phyloP scores from a whole-genome alignment of 495 filamentous ascomycete genomes.

The Talaromyces borbonicus region DNA sequence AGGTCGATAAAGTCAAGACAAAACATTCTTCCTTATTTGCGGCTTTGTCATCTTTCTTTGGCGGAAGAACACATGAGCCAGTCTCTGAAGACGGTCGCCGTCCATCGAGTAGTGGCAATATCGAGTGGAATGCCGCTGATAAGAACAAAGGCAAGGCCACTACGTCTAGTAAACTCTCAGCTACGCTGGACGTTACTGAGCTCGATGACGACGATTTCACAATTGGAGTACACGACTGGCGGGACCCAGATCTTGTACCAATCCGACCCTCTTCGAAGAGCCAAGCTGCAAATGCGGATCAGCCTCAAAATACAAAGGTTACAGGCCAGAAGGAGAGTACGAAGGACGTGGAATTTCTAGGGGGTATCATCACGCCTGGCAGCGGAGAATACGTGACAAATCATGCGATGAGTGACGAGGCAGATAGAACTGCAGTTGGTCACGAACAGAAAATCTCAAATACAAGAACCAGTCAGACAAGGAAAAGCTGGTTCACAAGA shows the following conservation, averaged over 20 bases:
- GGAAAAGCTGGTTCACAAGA: slow-evolving; percentile 29
- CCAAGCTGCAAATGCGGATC: slow-evolving; percentile 16
- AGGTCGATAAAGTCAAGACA: neutral
- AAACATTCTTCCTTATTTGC: slow-evolving; percentile 44
- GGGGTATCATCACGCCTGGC: slow-evolving; percentile 64
- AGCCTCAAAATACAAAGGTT: slow-evolving; percentile 6
- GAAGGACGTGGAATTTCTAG: slow-evolving; percentile 35
- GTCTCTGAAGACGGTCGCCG: slow-evolving; percentile 47
- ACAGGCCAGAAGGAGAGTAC: slow-evolving; percentile 16
- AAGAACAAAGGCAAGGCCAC: slow-evolving; percentile 24
- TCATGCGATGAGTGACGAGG: slow-evolving; percentile 19
- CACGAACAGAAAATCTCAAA: neutral
- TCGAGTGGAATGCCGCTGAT: slow-evolving; percentile 66
- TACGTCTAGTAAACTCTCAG: slow-evolving; percentile 13
- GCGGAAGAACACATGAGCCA: slow-evolving; percentile 28
- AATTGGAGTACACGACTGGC: slow-evolving; percentile 91
- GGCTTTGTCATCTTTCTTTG: slow-evolving; percentile 43
- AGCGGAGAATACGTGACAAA: slow-evolving; percentile 61
- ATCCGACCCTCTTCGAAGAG: slow-evolving; percentile 21
- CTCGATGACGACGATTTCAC: slow-evolving; percentile 59
- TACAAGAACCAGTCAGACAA: neutral
- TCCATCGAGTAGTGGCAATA: slow-evolving; percentile 72
- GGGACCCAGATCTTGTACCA: slow-evolving; percentile 67
- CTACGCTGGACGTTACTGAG: slow-evolving; percentile 10
- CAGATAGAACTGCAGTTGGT: neutral